phyloP scores from a whole-genome alignment of 441 rosid species.

The Pelargonium fulgidum region DNA sequence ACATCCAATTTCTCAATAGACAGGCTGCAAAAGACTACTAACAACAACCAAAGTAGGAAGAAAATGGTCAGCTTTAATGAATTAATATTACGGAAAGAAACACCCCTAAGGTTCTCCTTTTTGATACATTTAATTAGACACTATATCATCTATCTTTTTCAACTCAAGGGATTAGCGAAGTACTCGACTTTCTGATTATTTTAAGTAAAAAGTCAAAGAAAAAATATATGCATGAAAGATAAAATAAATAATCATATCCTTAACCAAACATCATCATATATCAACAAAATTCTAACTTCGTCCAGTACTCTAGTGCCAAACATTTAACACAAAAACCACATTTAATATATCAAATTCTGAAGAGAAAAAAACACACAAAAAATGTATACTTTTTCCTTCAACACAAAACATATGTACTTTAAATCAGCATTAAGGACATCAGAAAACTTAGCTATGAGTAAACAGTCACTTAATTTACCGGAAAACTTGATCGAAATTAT shows the following conservation, averaged over 20 bases:
- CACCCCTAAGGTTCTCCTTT: background rate
- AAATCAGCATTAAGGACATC: background rate
- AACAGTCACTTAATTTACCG: background rate
- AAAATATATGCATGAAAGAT: background rate
- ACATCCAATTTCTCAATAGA: background rate
- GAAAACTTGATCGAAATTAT: too few species aligned
- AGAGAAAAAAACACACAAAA: too few species aligned
- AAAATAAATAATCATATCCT: background rate
- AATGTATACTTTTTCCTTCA: background rate
- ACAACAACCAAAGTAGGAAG: too few species aligned
- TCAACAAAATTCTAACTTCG: background rate
- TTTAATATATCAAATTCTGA: too few species aligned
- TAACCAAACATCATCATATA: background rate
- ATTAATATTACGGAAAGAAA: background rate
- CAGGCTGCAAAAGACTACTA: too few species aligned
- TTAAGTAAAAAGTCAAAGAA: background rate
- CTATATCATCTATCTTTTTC: background rate
- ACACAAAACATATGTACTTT: background rate
- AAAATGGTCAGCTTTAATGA: too few species aligned
- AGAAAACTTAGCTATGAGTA: background rate
- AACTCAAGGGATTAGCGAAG: background rate
- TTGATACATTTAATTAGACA: background rate
- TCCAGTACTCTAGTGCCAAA: too few species aligned
- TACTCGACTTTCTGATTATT: background rate
- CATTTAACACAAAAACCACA: background rate